Evolutionary conservation across 2,329 filamentous ascomycete genomes (phyloP).

Genomic region (Trichoderma polysporum): DNA sequence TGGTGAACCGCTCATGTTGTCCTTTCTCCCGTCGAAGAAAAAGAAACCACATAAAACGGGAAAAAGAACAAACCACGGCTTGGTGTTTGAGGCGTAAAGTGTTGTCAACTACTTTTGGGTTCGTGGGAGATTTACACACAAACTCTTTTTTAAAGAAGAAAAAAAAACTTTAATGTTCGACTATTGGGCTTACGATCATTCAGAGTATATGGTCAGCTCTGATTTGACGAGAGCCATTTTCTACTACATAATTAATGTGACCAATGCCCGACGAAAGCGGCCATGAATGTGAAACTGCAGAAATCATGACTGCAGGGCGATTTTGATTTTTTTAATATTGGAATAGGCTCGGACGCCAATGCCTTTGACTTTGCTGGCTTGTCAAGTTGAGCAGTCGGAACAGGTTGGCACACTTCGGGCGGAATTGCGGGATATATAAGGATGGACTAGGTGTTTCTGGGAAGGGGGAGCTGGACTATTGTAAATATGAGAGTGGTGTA

Average conservation of each 20-base stretch:
- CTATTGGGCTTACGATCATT: conserved; percentile 3
- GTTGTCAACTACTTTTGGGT: neutral
- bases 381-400: neutral
- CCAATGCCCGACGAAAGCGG: neutral
- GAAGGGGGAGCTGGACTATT: neutral
- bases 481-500: neutral
- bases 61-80: conserved; percentile 16
- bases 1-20: neutral
- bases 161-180: conserved; percentile 6
- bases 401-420: neutral
- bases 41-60: conserved; percentile 15
- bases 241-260: conserved; percentile 19
- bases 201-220: conserved; percentile 7
- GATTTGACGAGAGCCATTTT: conserved; percentile 1
- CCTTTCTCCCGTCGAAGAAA: neutral
- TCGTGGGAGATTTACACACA: conserved; percentile 8
- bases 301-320: conserved; percentile 3
- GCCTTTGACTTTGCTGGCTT: neutral
- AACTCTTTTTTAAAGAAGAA: neutral
- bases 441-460: neutral
- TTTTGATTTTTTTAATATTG: neutral
- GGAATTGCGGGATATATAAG: conserved; percentile 1
- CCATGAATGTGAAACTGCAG: conserved; percentile 3
- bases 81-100: conserved; percentile 26
- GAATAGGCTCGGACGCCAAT: neutral